Evolutionary conservation across 2,329 filamentous ascomycete species (phyloP), one percentile per base, ranked within the genome.

Genomic region (Cryphonectria parasitica): DNA sequence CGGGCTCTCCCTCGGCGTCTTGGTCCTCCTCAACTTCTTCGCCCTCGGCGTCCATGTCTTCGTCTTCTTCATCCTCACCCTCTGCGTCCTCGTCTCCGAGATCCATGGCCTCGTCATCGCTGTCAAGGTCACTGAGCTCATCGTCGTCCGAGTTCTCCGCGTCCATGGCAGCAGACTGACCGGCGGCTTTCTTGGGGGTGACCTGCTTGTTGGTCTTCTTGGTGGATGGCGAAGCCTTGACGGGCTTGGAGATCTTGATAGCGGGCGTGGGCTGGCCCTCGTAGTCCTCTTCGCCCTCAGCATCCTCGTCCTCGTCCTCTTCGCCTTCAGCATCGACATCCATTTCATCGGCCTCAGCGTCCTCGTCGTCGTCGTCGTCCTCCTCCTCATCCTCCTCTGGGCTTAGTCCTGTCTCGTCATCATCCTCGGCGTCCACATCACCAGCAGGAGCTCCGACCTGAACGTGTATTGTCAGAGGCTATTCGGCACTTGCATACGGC

Each of bases 51-150:
- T 82, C 83, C 68, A 78, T 79, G 7, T 79, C 80, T 8, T 81
- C 83, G 1, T 83, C 83, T 13, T 83, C 83, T 11, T 78, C 77
- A 17, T 79, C 79, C 10, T 74, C 72, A 10, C 77, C 79, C 71
- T 80, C 79, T 11, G 77, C 79, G 36, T 80, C 79, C 66, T 80
- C 79, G 19, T 66, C 69, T 28, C 66, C 69, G 8, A 79, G 77
- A 69, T 85, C 84, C 67, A 86, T 82, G 75, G 80, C 80, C 67
- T 81, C 82, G 45, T 83, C 82, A n/a, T 88, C 85, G 73, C 85
- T 87, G 62, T 88, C 85, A 11, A 86, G 80, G 56, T 88, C 86
- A 73, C 86, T 88, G 5, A 88, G 82, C 73, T 88, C 86, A 56
- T 87, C 86, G 13, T 86, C 85, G n/a, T 85, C 84, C 56, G 85